Evolutionary conservation across 768 basidiomycete species (phyloP).

Genomic region (Suillus lakei): DNA sequence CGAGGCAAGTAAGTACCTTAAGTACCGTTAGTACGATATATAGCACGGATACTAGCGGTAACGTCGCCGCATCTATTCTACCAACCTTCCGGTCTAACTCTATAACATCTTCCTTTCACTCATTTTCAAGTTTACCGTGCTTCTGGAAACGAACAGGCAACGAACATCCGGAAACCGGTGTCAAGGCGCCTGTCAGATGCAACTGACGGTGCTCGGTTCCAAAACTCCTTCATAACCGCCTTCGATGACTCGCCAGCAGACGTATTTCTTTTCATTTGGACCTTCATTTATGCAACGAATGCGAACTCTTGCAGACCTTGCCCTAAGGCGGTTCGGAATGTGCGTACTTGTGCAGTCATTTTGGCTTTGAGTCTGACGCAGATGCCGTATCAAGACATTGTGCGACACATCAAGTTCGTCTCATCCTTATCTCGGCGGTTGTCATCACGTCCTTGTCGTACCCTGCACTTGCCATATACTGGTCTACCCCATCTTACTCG

Average conservation of each 20-base stretch:
- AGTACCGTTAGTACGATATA: neutral
- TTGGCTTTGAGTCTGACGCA: slow-evolving; percentile 14
- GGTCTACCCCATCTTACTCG: slow-evolving; percentile 70
- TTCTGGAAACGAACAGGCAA: slow-evolving; percentile 2
- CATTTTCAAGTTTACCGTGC: neutral
- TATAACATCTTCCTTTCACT: neutral
- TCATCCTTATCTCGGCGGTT: slow-evolving; percentile 85
- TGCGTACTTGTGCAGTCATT: slow-evolving; percentile 45
- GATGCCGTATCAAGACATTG: slow-evolving; percentile 65
- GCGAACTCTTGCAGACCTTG: slow-evolving; percentile 46
- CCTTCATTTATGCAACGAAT: slow-evolving; percentile 35
- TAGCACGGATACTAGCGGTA: neutral
- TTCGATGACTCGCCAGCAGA: slow-evolving; percentile 29
- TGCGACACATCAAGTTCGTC: slow-evolving; percentile 87
- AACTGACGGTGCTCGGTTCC: slow-evolving; percentile 7
- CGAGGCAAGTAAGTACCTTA: neutral
- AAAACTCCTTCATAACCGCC: neutral
- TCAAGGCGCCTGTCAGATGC: slow-evolving; percentile 1
- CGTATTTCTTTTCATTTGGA: slow-evolving; percentile 21
- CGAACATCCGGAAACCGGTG: neutral
- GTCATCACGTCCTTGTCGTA: slow-evolving; percentile 91
- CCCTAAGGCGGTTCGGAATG: slow-evolving; percentile 81
- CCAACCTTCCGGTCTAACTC: neutral
- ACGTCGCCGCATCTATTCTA: neutral
- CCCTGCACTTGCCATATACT: slow-evolving; percentile 86